Evolutionary conservation across 1,284 basidiomycete species (phyloP), one percentile per base, ranked within the genome.

Genomic region (Sphagnurus paluster): DNA sequence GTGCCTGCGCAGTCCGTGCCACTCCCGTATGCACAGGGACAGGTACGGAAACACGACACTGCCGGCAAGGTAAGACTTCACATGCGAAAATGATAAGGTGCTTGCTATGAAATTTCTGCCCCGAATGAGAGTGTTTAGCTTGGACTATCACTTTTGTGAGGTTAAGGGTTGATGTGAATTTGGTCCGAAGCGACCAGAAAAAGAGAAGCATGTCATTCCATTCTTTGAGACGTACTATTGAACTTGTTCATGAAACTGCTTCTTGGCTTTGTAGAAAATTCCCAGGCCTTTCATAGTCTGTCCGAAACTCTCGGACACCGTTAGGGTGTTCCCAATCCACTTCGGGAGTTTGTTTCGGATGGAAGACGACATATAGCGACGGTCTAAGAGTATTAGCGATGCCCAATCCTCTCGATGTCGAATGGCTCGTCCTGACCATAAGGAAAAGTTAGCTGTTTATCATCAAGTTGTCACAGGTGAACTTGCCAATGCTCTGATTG

Each of bases 401-500:
- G 93, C 90, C 84, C 93, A 97, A 63, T 97, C 94, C 51, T 75
- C 79, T 21, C 79, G 78, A 63, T 95, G 93, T 28, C 94, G 81
- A 49, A 96, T 95, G 4, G 93, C 93, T 50, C 94, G 82, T 32
- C 93, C 92, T 93, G 56, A 13, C 36, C 41, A 43, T 21, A 52
- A 28, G 13, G 36, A 14, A 35, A 35, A 39, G 35, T 3, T 11
- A 29, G 34, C 29, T 41, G 14, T 46, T 13, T 11, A 19, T 20
- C 14, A 16, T n/a, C 26, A n/a, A 54, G n/a, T n/a, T n/a, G 37
- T 32, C 44, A n/a, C 14, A 38, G 26, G 28, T 19, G 6, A 39
- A 61, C 81, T 45, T 52, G 87, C 94, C 95, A 51, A 99, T 98
- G 46, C 90, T 93, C 65, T 99, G 96, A 68, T 99, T 99, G 33